Conservation (phyloP, 768 basidiomycete genomes). For the Rhizopogon vulgaris region DNA sequence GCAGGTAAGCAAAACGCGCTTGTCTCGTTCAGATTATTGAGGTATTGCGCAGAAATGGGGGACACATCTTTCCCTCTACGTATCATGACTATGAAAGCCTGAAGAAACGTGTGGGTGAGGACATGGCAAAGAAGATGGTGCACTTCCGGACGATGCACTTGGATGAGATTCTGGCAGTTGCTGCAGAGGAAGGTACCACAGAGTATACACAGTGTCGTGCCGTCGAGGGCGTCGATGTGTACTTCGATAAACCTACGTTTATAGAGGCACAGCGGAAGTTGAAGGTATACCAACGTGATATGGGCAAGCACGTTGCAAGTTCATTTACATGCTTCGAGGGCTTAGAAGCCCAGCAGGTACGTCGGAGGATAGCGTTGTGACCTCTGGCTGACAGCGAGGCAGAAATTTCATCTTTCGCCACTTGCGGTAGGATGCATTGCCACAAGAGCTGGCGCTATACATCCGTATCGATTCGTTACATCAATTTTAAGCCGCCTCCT, state of each 20-base stretch:
- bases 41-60: constrained; percentile 35
- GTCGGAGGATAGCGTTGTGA: constrained; percentile 3
- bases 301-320: constrained; percentile 40
- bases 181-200: constrained; percentile 20
- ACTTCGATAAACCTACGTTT: constrained; percentile 27
- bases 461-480: constrained; percentile 67
- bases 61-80: constrained; percentile 43
- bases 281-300: constrained; percentile 38
- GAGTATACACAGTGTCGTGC: constrained; percentile 23
- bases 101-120: constrained; percentile 30
- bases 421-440: constrained; percentile 44
- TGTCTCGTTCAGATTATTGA: neutral
- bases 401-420: constrained; percentile 47
- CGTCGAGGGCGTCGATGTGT: constrained; percentile 28
- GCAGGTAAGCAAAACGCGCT: constrained; percentile 28
- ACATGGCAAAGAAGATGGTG: constrained; percentile 33
- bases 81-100: constrained; percentile 40
- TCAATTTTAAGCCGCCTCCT: constrained; percentile 50
- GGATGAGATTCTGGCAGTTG: constrained; percentile 23
- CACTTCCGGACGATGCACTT: constrained; percentile 36
- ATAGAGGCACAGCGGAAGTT: constrained; percentile 38
- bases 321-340: constrained; percentile 23
- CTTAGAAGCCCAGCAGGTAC: constrained; percentile 29
- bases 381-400: neutral
- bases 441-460: constrained; percentile 54